Evolutionary conservation across 1,284 basidiomycete genomes (phyloP), one percentile per base, ranked within the genome.

Genomic region (Naganishia cerealis): DNA sequence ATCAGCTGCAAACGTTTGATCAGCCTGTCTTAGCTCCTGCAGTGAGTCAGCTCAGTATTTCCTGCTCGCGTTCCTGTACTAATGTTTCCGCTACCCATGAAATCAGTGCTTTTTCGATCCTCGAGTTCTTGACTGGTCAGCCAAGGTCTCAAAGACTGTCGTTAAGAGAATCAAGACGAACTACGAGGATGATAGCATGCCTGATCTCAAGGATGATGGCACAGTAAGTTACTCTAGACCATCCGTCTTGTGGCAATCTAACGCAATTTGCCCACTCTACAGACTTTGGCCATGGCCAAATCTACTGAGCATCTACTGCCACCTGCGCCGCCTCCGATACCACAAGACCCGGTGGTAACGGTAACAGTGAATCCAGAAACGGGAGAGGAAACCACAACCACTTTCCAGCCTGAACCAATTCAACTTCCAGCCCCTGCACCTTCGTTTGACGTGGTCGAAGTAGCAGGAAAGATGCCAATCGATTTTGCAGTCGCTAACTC

Each of bases 401-500:
- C 72, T 13, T 70, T 70, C 52, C 56, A 65, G 26, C 62, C 67
- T 26, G 48, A 52, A 29, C 62, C 63, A 9, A 57, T 66, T 16
- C 53, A 52, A 36, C 67, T 62, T 29, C 65, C 57, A 6, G 59
- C 66, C 7, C 66, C 66, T 9, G 56, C 58, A n/a, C 66, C 69
- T 21, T 33, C 63, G 38, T 67, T 93, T 74, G 92, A 94, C 77
- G 86, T 94, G 7, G 84, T 84, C 66, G 87, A 85, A 72, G 94
- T 97, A 81, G 90, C 95, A 36, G 88, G 89, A 78, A 93, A 94
- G 79, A 85, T 95, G 48, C 92, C 95, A 0, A 84, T 99, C 65
- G 96, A 99, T 76, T 90, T 92, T 13, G 96, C 94, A 2, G 91
- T 98, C 71, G 92, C 93, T 79, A 93, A 95, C 73, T 90, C 91